Base-by-base conservation (phyloP, 1,284 basidiomycete genomes). In the Irpex sp. region DNA sequence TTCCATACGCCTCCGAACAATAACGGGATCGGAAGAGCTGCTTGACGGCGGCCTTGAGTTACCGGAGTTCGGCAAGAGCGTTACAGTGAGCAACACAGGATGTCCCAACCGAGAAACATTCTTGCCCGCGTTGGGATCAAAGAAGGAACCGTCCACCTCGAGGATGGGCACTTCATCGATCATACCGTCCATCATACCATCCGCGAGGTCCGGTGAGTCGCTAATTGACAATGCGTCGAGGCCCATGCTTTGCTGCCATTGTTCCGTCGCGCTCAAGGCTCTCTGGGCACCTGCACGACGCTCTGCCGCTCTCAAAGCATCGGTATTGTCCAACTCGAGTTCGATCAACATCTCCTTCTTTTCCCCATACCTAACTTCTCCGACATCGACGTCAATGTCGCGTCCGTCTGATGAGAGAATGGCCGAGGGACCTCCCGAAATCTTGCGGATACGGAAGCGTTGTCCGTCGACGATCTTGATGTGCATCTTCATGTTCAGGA, bases 381-480 rank as follows among this genome's bases (percentile, higher is more conserved):
- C 92, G n/a, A 99, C 83, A 68, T 98, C 94, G 60, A 99, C 86
- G 73, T 98, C 96, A 46, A 97, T 94, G 70, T 98, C 90, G 71
- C 93, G 89, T 26, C 97, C 97, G 65, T 93, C 90, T 4, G 87
- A 86, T 1, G 93, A 87, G 39, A 98, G 83, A 74, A 98, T 91
- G 0, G 90, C 88, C 19, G 86, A 82, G 0, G 91, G 88, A 0
- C 92, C 91, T 6, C 95, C 95, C 13, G 90, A 91, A 43, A 97
- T 92, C 76, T 96, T 97, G 68, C 92, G 86, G 63, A 97, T 93
- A 66, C 89, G 86, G 85, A 97, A 97, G 46, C 92, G 83, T 74
- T 88, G 81, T 57, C 87, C 80, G 68, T 95, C 93, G 54, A 94
- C 89, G 61, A 95, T 89, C 76, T 90, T 91, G 79, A 98, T 87